Evolutionary conservation across 176 grass and related monocot species (phyloP), one percentile per base, ranked within the genome.

Genomic region (Rhynchospora tenuis): DNA sequence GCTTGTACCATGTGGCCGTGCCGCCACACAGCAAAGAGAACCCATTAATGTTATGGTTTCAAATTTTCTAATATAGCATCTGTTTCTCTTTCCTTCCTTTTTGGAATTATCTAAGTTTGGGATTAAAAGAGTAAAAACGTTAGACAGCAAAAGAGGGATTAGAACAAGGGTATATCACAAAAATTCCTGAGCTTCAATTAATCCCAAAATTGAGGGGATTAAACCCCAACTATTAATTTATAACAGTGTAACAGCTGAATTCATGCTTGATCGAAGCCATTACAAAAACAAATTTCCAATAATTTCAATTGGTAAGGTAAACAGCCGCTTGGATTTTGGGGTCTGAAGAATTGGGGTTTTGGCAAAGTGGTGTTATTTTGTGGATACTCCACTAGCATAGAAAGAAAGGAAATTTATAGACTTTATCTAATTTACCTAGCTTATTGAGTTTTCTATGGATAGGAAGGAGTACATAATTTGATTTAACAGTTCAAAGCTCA

Each of bases 21-120:
- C 89, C 0, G 89, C 94, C 65, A 97, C 94, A n/a, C 91, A 97
- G 64, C 94, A 97, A 73, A 97, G 75, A 7, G 94, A 93, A 74
- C 91, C 94, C 91, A 89, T 97, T 29, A 24, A 50, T 45, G 28
- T 84, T 84, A 72, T 55, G 51, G 23, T 46, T 61, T 82, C 22
- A 64, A 27, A 7, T 81, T 33, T 71, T 56, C 24, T 26, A 64
- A 66, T 19, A 23, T 75, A n/a, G 52, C 33, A 59, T 61, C 17
- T 76, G 15, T 43, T 60, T 84, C 62, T 75, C 27, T 74, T 42
- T 84, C 52, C n/a, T 42, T 84, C 52, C n/a, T 58, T 27, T 43
- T 66, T 5, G 6, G 44, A 61, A 82, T 48, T 38, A 52, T 61
- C 42, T 66, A 64, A 50, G 14, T 22, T 65, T 66, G 9, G 60